Evolutionary conservation across 768 basidiomycete genomes (phyloP).

Genomic region (Roridomyces roridus): DNA sequence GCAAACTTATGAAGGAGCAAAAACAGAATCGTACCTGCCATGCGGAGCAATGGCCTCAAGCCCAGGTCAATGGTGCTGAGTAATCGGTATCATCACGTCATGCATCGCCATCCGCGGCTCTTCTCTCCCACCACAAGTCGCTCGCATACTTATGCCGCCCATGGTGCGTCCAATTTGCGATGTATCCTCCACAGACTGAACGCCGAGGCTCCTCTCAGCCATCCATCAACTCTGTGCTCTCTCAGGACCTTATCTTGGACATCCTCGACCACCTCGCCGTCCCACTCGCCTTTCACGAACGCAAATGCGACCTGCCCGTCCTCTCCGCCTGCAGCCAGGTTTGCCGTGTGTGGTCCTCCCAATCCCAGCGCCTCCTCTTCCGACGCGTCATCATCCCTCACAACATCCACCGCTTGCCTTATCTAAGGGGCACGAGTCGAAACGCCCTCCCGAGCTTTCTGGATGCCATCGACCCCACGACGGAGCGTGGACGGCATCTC

Average conservation of each 20-base stretch:
- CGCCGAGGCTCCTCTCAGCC: too few relatives aligned
- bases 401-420: conserved; percentile 14
- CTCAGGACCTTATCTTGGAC: conserved; percentile 19
- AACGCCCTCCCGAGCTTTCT: conserved; percentile 13
- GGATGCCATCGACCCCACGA: conserved; percentile 13
- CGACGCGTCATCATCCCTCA: conserved; percentile 41
- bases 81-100: too few relatives aligned
- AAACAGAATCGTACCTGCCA: too few relatives aligned
- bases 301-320: conserved; percentile 25
- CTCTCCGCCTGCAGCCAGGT: conserved; percentile 46
- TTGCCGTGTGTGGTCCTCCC: conserved; percentile 49
- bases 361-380: conserved; percentile 53
- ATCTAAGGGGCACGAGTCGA: background rate
- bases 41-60: too few relatives aligned
- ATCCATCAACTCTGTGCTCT: background rate
- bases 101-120: too few relatives aligned
- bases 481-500: conserved; percentile 19
- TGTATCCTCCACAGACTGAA: too few relatives aligned
- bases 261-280: conserved; percentile 17
- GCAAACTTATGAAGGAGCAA: too few relatives aligned
- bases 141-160: too few relatives aligned
- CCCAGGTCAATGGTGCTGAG: too few relatives aligned
- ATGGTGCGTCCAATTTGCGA: too few relatives aligned
- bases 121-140: too few relatives aligned
- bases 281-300: conserved; percentile 15